phyloP scores from a whole-genome alignment of 208 protist genomes.

The Vickermania ingenoplastis region DNA sequence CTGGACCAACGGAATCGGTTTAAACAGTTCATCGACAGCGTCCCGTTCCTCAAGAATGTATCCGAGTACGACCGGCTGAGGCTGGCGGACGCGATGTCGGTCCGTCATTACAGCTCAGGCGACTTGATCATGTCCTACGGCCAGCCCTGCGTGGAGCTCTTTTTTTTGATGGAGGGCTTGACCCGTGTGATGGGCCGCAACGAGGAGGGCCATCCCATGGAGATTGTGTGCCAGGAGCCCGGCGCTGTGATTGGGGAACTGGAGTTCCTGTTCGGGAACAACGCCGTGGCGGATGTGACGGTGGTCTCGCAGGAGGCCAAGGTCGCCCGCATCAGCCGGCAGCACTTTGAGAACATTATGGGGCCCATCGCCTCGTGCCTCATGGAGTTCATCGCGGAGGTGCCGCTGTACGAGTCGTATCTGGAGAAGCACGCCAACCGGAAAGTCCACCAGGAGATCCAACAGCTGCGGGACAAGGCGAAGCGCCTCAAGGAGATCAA shows the following conservation, averaged over 20 bases:
- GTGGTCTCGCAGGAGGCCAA: slow-evolving; percentile 34
- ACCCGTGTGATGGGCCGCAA: slow-evolving; percentile 71
- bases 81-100: slow-evolving; percentile 77
- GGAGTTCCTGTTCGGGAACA: slow-evolving; percentile 84
- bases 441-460: slow-evolving; percentile 54
- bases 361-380: slow-evolving; percentile 74
- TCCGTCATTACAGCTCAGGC: slow-evolving; percentile 39
- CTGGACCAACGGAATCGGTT: slow-evolving; percentile 55
- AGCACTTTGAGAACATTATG: slow-evolving; percentile 82
- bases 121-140: slow-evolving; percentile 76
- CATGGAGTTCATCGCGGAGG: slow-evolving; percentile 69
- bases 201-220: slow-evolving; percentile 30
- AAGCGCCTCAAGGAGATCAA: slow-evolving; percentile 10
- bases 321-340: slow-evolving; percentile 67
- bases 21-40: slow-evolving; percentile 43
- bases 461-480: slow-evolving; percentile 20
- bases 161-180: slow-evolving; percentile 72
- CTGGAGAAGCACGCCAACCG: slow-evolving; percentile 36
- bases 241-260: slow-evolving; percentile 83
- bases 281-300: slow-evolving; percentile 79
- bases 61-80: slow-evolving; percentile 78
- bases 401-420: slow-evolving; percentile 60
- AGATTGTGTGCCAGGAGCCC: slow-evolving; percentile 50
- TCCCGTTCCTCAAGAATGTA: slow-evolving; percentile 66
- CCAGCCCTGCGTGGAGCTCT: slow-evolving; percentile 47